Base-by-base conservation (phyloP, 257 asterid genomes). In the Nicotiana otophora region DNA sequence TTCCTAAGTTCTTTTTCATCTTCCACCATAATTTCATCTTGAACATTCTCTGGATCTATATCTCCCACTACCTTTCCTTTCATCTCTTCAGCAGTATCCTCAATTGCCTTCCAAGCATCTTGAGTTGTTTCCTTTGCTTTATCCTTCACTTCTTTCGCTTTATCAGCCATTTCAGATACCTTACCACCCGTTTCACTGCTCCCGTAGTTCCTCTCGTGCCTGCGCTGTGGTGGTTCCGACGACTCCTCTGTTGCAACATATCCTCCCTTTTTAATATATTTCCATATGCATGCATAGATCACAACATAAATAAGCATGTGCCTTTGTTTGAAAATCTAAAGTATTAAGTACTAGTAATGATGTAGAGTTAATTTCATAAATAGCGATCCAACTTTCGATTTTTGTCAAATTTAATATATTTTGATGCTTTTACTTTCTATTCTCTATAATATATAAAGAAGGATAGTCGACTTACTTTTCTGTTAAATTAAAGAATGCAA, bases 1-100 rank as follows among this genome's bases (percentile, higher is more conserved):
- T 61, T 80, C 80, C 70, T 6, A 4, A 81, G 86, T 7, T 84
- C 86, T 67, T 83, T 39, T 28, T 83, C 85, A 39, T 75, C 63
- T 48, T 75, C 80, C 55, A 70, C 78, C 33, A 46, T 61, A 28
- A 53, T 63, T 5, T 19, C 74, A n/a, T 67, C 77, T 61, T 82
- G 82, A 23, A 53, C 10, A 30, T 53, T 1, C 17, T 65, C 54
- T 75, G 80, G 28, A 81, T 57, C 61, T 10, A 46, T 26, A 60
- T 64, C 11, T 42, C 76, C 83, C 10, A 61, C 85, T 34, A 60
- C 76, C 5, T 65, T 26, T 0, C 58, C 46, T 12, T 83, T 79
- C 65, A 58, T 69, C 26, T 79, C 74, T 28, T 58, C 42, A 30
- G 75, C 67, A 9, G 31, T 39, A 46, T 64, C 67, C 81, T 77